Evolutionary conservation across 2,329 filamentous ascomycete genomes (phyloP).

Genomic region (Chaetomium sp.): DNA sequence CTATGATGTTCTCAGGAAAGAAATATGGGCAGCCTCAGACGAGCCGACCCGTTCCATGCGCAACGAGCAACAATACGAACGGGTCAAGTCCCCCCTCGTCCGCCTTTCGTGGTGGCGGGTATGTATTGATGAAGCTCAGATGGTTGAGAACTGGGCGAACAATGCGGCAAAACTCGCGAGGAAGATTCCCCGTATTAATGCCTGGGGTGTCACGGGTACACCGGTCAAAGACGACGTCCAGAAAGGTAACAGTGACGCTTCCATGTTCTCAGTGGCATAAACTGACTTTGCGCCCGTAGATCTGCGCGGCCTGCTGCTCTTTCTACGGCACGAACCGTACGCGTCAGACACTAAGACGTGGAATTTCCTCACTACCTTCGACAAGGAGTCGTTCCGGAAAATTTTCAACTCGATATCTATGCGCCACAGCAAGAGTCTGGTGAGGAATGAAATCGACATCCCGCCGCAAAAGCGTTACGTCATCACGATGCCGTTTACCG

Average conservation of each 20-base stretch:
- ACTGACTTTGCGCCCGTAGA: conserved; percentile 49
- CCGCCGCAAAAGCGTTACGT: conserved; percentile 84
- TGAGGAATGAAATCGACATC: conserved; percentile 76
- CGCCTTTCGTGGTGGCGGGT: conserved; percentile 88
- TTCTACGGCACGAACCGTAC: conserved; percentile 78
- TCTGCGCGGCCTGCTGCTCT: conserved; percentile 77
- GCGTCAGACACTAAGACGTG: conserved; percentile 66
- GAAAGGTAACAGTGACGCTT: conserved; percentile 32
- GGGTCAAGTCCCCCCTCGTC: conserved; percentile 73
- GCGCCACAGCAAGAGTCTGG: conserved; percentile 80
- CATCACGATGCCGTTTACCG: conserved; percentile 86
- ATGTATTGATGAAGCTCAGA: conserved; percentile 78
- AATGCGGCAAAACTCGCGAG: conserved; percentile 80
- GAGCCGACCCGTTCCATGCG: conserved; percentile 70
- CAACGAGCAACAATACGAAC: conserved; percentile 65
- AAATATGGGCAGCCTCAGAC: conserved; percentile 74
- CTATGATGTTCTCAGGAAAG: conserved; percentile 71
- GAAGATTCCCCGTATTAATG: conserved; percentile 78
- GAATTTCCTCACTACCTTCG: conserved; percentile 62
- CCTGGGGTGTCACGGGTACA: conserved; percentile 92
- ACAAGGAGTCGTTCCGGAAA: conserved; percentile 65
- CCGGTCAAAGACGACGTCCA: conserved; percentile 69
- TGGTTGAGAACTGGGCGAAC: conserved; percentile 87
- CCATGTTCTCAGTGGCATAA: neutral
- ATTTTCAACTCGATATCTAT: conserved; percentile 75